Percentiles rank a stretch among this genome's conserved stretches.
phyloP scores from a whole-genome alignment of 208 protist species.

The Acanthamoeba quina region DNA sequence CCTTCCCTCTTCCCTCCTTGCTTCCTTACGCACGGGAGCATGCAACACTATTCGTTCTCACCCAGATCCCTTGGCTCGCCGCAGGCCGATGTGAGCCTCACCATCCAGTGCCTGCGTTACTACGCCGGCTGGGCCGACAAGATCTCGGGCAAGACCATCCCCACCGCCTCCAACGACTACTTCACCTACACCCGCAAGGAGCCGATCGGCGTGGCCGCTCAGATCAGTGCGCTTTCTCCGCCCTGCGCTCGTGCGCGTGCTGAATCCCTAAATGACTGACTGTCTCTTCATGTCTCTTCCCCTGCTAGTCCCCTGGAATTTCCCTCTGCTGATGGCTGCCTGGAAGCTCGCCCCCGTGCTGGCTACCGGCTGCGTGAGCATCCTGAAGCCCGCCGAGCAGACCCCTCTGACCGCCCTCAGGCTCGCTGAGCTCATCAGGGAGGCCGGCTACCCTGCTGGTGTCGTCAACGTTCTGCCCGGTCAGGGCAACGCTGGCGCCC shows the following conservation, averaged over 20 bases:
- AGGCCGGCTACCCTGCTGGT: slow-evolving; percentile 93
- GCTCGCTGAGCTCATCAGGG: slow-evolving; percentile 89
- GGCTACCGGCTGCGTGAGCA: slow-evolving; percentile 91
- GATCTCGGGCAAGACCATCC: slow-evolving; percentile 91
- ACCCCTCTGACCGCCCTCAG: slow-evolving; percentile 93
- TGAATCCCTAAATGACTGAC: background rate
- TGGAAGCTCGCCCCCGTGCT: slow-evolving; percentile 94
- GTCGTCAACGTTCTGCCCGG: slow-evolving; percentile 93
- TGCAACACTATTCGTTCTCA: background rate
- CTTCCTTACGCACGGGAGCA: background rate
- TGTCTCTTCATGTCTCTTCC: background rate
- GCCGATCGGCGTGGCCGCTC: slow-evolving; percentile 92
- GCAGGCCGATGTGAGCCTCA: slow-evolving; percentile 87
- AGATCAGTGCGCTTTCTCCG: slow-evolving; percentile 79
- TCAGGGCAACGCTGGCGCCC: slow-evolving; percentile 89
- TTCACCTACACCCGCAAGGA: slow-evolving; percentile 90
- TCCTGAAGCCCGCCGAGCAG: slow-evolving; percentile 94
- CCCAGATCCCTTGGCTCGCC: background rate
- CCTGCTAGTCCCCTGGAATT: slow-evolving; percentile 92
- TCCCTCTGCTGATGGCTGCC: slow-evolving; percentile 92
- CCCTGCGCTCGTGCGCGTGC: background rate
- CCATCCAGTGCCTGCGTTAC: slow-evolving; percentile 90
- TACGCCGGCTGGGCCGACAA: slow-evolving; percentile 95
- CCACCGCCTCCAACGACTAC: slow-evolving; percentile 82
- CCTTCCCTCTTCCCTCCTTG: background rate